Base-by-base conservation (phyloP, 2,329 filamentous ascomycete species). In the Massarina eburnea region DNA sequence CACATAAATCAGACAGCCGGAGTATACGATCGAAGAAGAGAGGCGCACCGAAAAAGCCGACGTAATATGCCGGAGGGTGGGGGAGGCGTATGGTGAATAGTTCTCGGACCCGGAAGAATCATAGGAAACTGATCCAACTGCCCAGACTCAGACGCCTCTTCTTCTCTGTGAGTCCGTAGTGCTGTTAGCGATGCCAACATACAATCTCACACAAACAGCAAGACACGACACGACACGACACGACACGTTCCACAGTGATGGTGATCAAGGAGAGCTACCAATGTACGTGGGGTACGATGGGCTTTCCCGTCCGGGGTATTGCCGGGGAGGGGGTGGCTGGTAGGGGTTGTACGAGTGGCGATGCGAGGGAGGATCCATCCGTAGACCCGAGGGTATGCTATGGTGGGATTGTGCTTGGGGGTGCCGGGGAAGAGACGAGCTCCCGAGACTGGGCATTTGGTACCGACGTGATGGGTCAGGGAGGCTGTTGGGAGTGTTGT, bases 401-500 rank as follows among this genome's bases (percentile, higher is more conserved):
- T 54, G 55, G 41, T 53, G 48, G 15, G 40, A 21, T 14, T 30
- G 6, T 6, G 27, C 43, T 41, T 45, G 43, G 33, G 61, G 51
- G 39, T 54, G 62, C 41, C 49, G 52, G 32, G 61, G 52, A 15
- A 46, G 39, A 47, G 52, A 49, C 9, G 50, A 38, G 32, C 17
- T 41, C 12, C 54, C 48, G 35, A 48, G 51, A 15, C 53, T 46
- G 52, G 62, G 60, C n/a, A 61, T 43, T 30, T 61, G 60, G 52
- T 62, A 66, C 20, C 58, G 64, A 49, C 51, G 59, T 9, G 58
- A 52, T 45, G 55, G 54, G 39, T 71, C 66, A 40, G 64, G 61
- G 38, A 66, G 52, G 56, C 61, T 67, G 55, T 52, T 67, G 42
- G 67, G 68, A 54, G 68, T 66, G 57, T 51, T 62, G 61, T 71